Evolutionary conservation across 257 asterid genomes (phyloP).

Genomic region (Solanum ahanhuiri): DNA sequence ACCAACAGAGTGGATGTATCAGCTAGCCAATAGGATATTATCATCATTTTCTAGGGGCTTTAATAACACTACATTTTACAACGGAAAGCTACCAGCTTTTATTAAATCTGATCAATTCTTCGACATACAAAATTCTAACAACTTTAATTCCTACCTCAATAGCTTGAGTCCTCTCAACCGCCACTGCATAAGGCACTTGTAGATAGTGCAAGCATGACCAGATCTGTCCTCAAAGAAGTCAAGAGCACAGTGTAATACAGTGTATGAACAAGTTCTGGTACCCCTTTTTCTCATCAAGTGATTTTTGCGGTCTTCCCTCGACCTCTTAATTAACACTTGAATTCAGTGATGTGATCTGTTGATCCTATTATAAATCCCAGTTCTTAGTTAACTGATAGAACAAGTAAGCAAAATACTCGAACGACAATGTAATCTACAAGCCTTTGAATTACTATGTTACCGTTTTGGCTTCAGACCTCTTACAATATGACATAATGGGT

Average conservation of each 20-base stretch:
- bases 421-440: not conserved
- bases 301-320: conserved; percentile 85
- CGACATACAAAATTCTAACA: not conserved
- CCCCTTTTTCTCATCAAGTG: conserved; percentile 88
- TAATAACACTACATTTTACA: not conserved
- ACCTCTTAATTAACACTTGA: conserved; percentile 47
- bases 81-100: not conserved
- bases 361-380: conserved; percentile 38
- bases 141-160: conserved; percentile 59
- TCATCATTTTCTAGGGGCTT: not conserved
- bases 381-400: not conserved
- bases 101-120: not conserved
- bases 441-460: conserved; percentile 38
- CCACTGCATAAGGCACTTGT: conserved; percentile 90
- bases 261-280: conserved; percentile 90
- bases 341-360: conserved; percentile 64
- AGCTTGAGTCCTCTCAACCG: conserved; percentile 82
- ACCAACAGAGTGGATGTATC: conserved; percentile 76
- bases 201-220: conserved; percentile 84
- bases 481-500: conserved; percentile 15
- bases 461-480: conserved; percentile 75
- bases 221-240: conserved; percentile 88
- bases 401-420: not conserved
- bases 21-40: conserved; percentile 60
- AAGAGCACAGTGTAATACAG: conserved; percentile 77